Evolutionary conservation across 2,329 filamentous ascomycete species (phyloP).

Genomic region (Rhinocladiella similis): DNA sequence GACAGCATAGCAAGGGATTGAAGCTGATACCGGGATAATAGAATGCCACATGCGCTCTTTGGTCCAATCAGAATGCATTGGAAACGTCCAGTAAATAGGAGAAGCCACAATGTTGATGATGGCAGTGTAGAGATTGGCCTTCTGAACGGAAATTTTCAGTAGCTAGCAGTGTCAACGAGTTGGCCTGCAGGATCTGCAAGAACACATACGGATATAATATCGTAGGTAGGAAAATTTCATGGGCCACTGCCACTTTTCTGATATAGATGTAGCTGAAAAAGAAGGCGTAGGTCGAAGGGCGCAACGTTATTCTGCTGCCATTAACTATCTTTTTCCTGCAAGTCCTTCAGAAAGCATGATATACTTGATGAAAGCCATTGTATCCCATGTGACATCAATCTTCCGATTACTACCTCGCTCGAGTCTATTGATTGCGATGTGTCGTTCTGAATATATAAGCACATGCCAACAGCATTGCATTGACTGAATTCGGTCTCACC

Average conservation of each 20-base stretch:
- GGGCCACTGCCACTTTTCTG: constrained; percentile 23
- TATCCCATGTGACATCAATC: constrained; percentile 23
- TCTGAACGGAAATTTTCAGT: constrained; percentile 16
- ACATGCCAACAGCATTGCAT: no score
- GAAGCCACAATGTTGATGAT: constrained; percentile 23
- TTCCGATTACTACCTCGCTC: constrained; percentile 21
- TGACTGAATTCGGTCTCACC: background rate
- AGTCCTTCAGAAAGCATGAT: no score
- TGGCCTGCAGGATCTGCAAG: no score
- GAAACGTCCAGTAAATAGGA: constrained; percentile 22
- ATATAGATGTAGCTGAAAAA: constrained; percentile 25
- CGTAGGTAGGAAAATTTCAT: constrained; percentile 24
- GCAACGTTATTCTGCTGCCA: constrained; percentile 16
- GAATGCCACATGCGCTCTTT: constrained; percentile 30
- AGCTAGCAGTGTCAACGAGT: constrained; percentile 2
- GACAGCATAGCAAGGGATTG: constrained; percentile 26
- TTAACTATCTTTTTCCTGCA: no score
- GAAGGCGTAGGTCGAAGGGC: constrained; percentile 27
- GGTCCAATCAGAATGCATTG: constrained; percentile 25
- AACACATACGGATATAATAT: background rate
- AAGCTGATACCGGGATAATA: constrained; percentile 18
- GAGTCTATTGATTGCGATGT: constrained; percentile 27
- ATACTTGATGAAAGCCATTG: constrained; percentile 15
- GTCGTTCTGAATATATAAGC: constrained; percentile 11
- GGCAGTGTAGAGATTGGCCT: constrained; percentile 27